Percentiles rank a stretch among this genome's conserved stretches.
Evolutionary conservation across 1,139 yeast genomes (phyloP).

Genomic region (Saccharomyces hybrid): DNA sequence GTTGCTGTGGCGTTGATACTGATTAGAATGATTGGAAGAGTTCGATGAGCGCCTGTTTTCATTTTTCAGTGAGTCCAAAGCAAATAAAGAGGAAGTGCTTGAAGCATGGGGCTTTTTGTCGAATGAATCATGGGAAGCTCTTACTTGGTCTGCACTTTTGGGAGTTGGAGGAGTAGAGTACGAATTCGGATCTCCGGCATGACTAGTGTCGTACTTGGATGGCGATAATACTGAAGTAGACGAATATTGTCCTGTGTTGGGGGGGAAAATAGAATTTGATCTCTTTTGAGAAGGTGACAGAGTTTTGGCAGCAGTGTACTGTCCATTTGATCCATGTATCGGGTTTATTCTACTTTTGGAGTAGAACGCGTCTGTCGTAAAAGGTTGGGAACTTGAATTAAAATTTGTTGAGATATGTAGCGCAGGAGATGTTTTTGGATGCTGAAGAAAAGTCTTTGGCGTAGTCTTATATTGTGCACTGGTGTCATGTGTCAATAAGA

Average conservation of each 20-base stretch:
- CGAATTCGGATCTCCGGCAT: background rate
- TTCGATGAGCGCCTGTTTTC: conserved; percentile 14
- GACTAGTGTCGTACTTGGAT: background rate
- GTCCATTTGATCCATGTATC: too few species aligned
- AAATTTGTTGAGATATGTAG: too few species aligned
- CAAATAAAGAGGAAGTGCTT: conserved; percentile 21
- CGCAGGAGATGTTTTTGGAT: too few species aligned
- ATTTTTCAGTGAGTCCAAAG: conserved; percentile 25
- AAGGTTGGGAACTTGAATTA: too few species aligned
- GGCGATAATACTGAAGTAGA: background rate
- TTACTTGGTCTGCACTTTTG: conserved; percentile 27
- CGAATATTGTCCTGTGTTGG: background rate
- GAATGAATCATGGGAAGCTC: conserved; percentile 30
- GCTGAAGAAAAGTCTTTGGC: too few species aligned
- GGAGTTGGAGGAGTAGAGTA: conserved; percentile 9
- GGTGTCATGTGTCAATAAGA: too few species aligned
- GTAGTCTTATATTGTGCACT: too few species aligned
- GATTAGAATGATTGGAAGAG: background rate
- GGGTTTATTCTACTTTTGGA: too few species aligned
- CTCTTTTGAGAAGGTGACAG: too few species aligned
- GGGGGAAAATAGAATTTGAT: background rate
- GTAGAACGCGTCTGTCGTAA: too few species aligned
- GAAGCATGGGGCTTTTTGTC: background rate
- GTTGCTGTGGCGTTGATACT: conserved; percentile 3
- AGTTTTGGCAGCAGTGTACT: too few species aligned